Base-by-base conservation (phyloP, 768 basidiomycete genomes). In the Tulasnella sp. region DNA sequence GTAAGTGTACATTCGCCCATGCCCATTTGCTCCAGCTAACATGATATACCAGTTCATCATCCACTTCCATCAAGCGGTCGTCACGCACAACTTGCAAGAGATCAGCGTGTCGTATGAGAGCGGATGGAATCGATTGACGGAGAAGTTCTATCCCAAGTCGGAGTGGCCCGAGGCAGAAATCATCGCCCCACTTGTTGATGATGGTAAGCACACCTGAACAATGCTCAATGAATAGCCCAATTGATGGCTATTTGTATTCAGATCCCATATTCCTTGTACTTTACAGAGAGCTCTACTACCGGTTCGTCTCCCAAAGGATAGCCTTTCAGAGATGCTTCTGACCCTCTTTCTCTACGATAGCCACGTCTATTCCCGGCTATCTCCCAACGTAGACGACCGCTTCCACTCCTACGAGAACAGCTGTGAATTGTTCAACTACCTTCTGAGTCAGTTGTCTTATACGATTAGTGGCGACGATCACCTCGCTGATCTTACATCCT, bases 81-180 rank as follows among this genome's bases (percentile, higher is more conserved):
- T 87, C 52, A 83, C 91, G 45, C 92, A 94, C 70, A 95, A 97
- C 72, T 79, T 96, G 2, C 76, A 83, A 3, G 88, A 93, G 67
- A 95, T 99, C 65, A 90, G 88, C 3, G 78, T 85, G 21, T 90
- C 93, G 53, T 99, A 99, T 68, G 94, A 97, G 74, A 90, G 86
- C 52, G 93, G 93, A 4, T 99, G 94, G 94, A 95, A 93, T 73
- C 85, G 88, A 63, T 83, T 94, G 69, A 96, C 95, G 0, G 90
- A 96, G 76, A 93, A 94, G 75, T 93, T 86, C 75, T 99, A 96
- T 68, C 72, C 90, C 4, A 89, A 86, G 70, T 84, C 83, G 2
- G 95, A 99, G 70, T 98, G 95, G 95, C 95, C 95, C 0, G 93
- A 97, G 70, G 93, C 92, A 4, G 95, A 99, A 74, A 74, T 91